Evolutionary conservation across 306 rosid species (phyloP).

Genomic region (Calophaca sinica): DNA sequence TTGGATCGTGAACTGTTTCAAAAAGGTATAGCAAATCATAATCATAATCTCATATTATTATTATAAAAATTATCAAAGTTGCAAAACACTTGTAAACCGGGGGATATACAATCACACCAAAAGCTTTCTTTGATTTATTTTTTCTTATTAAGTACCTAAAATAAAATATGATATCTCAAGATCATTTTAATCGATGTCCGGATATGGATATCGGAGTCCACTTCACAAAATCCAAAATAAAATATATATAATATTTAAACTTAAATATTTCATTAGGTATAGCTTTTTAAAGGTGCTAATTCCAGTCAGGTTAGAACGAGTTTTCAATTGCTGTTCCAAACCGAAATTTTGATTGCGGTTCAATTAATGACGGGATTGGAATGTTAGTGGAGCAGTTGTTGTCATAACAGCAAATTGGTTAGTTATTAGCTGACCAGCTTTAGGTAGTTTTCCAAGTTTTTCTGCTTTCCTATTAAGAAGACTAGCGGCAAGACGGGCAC

Average conservation of each 20-base stretch:
- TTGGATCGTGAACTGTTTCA: too few species aligned
- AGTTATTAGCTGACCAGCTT: neutral
- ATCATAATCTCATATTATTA: too few species aligned
- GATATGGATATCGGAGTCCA: neutral
- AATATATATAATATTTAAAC: neutral
- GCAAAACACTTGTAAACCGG: neutral
- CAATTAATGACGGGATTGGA: too few species aligned
- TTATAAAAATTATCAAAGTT: neutral
- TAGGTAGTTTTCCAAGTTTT: neutral
- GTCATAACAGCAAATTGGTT: neutral
- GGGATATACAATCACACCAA: neutral
- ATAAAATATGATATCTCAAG: neutral
- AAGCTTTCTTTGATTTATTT: neutral
- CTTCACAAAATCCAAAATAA: neutral
- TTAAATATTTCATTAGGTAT: too few species aligned
- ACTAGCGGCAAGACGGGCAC: too few species aligned
- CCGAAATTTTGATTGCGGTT: too few species aligned
- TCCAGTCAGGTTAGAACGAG: too few species aligned
- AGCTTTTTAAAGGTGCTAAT: too few species aligned
- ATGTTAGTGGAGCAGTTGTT: neutral
- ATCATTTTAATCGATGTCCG: neutral
- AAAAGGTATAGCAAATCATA: too few species aligned
- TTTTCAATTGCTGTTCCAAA: too few species aligned
- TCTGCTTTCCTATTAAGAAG: neutral
- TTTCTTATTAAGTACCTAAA: neutral